Evolutionary conservation across 176 grass and related monocot species (phyloP), one percentile per base, ranked within the genome.

Genomic region (Chrysopogon serrulatus): DNA sequence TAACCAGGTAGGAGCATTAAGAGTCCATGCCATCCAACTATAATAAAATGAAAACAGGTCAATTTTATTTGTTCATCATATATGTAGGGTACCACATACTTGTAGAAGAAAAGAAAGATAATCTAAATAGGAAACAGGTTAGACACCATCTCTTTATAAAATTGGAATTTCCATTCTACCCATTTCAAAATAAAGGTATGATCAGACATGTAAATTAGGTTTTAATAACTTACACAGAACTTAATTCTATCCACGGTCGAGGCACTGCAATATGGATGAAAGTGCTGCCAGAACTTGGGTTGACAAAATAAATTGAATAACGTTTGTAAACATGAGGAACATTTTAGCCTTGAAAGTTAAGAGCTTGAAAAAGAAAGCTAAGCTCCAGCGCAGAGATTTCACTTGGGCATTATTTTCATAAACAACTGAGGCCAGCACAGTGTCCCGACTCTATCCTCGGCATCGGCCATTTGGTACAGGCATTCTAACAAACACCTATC

Each of bases 271-370:
- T 88, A 95, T 79, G 89, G 83, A 92, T 98, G 62, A 74, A 98
- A 93, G 27, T 98, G 83, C 77, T 92, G 87, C 93, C 93, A 95
- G 80, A n/a, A n/a, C n/a, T n/a, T n/a, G n/a, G n/a, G n/a, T n/a
- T n/a, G n/a, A n/a, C n/a, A n/a, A n/a, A n/a, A n/a, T n/a, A n/a
- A n/a, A n/a, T n/a, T n/a, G n/a, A n/a, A n/a, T n/a, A n/a, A n/a
- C n/a, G n/a, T n/a, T n/a, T n/a, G n/a, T n/a, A n/a, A n/a, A n/a
- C n/a, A n/a, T n/a, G n/a, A n/a, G n/a, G n/a, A n/a, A n/a, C n/a
- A n/a, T n/a, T n/a, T n/a, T n/a, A n/a, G n/a, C n/a, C n/a, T n/a
- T n/a, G n/a, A n/a, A n/a, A n/a, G n/a, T n/a, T n/a, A n/a, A n/a
- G n/a, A n/a, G n/a, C n/a, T n/a, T n/a, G n/a, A n/a, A n/a, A n/a